phyloP scores from a whole-genome alignment of 192 early-diverging fungal genomes.

The Coemansia sp. region DNA sequence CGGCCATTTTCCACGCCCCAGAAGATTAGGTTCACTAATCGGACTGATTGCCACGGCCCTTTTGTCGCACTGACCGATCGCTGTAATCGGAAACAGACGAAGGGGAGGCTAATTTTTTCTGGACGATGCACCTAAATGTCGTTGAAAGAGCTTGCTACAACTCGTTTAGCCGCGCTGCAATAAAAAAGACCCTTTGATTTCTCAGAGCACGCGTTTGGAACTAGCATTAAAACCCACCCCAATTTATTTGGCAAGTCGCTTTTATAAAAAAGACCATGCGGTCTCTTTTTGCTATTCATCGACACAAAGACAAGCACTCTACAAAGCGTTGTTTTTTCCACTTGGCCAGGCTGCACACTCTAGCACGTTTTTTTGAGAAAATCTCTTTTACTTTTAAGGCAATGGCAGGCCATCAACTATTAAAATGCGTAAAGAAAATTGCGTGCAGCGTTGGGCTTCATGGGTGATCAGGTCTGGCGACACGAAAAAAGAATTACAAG shows the following conservation, averaged over 20 bases:
- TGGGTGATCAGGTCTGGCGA: not conserved
- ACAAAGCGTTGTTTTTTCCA: not conserved
- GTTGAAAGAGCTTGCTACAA: not conserved
- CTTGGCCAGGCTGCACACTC: not conserved
- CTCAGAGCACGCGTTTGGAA: not conserved
- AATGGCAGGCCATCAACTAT: not conserved
- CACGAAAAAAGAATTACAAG: not conserved
- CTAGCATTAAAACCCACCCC: not conserved
- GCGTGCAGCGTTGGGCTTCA: not conserved
- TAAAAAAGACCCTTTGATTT: not conserved
- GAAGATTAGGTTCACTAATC: not conserved
- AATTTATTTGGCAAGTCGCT: too few relatives aligned
- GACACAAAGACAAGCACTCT: not conserved
- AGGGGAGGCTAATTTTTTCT: not conserved
- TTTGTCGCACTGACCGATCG: not conserved
- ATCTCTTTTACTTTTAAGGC: not conserved
- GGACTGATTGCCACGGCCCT: not conserved
- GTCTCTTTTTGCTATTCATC: not conserved
- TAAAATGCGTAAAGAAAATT: not conserved
- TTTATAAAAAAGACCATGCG: not conserved
- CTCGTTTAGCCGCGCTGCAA: not conserved
- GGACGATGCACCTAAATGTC: not conserved
- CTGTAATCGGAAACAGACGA: not conserved
- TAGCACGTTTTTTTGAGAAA: not conserved
- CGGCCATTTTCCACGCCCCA: not conserved